Conservation (phyloP, 2,329 filamentous ascomycete species). For the Botrytis byssoidea region DNA sequence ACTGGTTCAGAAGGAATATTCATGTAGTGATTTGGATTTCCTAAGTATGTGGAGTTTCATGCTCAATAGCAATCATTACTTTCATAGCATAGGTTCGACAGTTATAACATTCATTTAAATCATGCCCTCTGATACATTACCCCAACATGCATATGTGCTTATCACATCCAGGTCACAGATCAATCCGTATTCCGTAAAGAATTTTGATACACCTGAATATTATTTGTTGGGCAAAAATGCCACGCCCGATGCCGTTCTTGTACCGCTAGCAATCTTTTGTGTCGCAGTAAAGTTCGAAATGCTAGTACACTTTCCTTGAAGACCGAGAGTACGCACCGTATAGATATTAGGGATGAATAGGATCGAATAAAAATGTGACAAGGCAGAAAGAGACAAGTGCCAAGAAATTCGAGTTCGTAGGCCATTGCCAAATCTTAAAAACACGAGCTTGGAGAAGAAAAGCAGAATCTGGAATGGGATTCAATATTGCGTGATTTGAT, state of each 20-base stretch:
- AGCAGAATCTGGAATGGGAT: too few relatives aligned
- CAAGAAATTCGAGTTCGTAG: too few relatives aligned
- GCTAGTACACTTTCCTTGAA: neutral
- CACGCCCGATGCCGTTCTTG: accelerated
- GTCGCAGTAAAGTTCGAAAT: neutral
- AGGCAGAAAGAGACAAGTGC: too few relatives aligned
- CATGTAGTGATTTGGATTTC: neutral
- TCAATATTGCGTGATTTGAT: too few relatives aligned
- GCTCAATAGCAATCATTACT: neutral
- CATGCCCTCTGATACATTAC: neutral
- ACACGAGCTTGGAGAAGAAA: too few relatives aligned
- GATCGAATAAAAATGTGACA: too few relatives aligned
- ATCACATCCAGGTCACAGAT: neutral
- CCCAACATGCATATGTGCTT: neutral
- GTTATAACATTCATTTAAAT: neutral
- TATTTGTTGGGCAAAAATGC: neutral
- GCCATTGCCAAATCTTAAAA: too few relatives aligned
- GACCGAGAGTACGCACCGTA: neutral
- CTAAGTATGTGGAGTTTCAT: neutral
- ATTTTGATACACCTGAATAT: neutral
- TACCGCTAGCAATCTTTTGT: neutral
- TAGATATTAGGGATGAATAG: too few relatives aligned
- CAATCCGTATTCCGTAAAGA: neutral
- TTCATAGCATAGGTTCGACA: neutral
- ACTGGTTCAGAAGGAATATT: neutral